Conservation (phyloP, 176 grass and related monocot genomes). For the Oryza coarctata region DNA sequence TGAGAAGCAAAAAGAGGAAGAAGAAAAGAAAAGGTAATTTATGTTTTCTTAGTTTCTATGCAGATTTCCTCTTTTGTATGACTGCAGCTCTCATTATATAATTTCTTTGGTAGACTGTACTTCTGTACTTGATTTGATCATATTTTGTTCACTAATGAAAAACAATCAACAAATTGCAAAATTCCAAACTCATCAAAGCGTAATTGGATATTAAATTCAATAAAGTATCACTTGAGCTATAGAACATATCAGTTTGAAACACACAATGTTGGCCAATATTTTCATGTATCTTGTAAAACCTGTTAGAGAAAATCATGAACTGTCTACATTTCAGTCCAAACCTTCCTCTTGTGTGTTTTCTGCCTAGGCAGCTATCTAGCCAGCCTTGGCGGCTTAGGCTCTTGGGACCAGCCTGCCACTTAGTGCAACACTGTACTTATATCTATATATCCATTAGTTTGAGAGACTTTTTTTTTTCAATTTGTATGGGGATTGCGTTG, state of each 20-base stretch:
- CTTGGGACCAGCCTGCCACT: too few relatives aligned
- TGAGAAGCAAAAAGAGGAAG: conserved; percentile 41
- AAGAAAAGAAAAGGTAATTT: conserved; percentile 45
- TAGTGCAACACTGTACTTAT: too few relatives aligned
- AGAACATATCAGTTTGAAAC: not conserved
- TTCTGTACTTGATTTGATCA: not conserved
- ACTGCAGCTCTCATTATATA: not conserved
- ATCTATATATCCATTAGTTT: not conserved
- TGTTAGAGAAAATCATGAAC: not conserved
- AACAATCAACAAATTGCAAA: not conserved
- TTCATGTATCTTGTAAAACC: not conserved
- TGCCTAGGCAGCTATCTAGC: not conserved
- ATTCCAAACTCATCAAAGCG: not conserved
- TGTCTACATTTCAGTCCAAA: not conserved
- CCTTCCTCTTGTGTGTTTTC: not conserved
- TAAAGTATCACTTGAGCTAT: not conserved
- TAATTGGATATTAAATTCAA: not conserved
- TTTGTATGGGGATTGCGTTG: not conserved
- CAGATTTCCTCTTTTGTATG: not conserved
- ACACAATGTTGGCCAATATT: not conserved
- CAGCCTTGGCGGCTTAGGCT: not conserved
- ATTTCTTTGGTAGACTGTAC: not conserved
- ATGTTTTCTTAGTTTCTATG: not conserved
- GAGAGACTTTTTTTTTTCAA: not conserved
- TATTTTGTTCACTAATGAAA: not conserved